Percentiles rank a stretch among this genome's conserved stretches.
phyloP scores from a whole-genome alignment of 2,329 filamentous ascomycete genomes.

The Ophiostoma montium region DNA sequence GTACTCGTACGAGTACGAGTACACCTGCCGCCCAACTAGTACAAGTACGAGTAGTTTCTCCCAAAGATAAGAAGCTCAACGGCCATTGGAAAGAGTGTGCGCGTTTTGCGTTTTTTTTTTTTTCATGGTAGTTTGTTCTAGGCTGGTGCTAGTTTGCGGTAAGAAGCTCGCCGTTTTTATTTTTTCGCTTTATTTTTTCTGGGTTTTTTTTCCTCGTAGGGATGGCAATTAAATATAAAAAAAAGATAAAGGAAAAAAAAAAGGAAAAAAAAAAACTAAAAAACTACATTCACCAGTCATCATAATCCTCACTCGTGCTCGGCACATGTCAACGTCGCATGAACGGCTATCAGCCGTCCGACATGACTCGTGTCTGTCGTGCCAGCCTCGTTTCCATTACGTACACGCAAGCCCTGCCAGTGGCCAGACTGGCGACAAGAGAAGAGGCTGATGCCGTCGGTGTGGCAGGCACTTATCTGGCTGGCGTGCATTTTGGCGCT shows the following conservation, averaged over 20 bases:
- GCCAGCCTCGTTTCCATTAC: constrained; percentile 9
- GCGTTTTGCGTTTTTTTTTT: no score
- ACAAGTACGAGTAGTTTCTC: background rate
- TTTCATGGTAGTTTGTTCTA: no score
- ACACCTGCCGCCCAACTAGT: background rate
- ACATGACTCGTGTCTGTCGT: background rate
- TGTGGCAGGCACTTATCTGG: no score
- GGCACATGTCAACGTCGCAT: background rate
- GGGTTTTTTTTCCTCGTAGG: no score
- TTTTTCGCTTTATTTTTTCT: no score
- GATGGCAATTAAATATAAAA: no score
- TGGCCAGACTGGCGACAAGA: constrained; percentile 10
- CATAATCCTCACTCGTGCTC: no score
- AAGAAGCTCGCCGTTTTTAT: no score
- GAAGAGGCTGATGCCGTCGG: no score
- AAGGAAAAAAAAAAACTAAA: background rate
- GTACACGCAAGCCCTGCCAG: constrained; percentile 7
- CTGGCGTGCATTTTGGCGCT: no score
- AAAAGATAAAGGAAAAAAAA: background rate
- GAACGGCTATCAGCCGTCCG: background rate
- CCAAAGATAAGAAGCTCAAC: constrained; percentile 14
- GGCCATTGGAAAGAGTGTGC: constrained; percentile 11
- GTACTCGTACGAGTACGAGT: background rate
- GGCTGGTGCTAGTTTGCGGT: no score
- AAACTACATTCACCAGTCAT: no score